Percentiles rank a stretch among this genome's conserved stretches.
These are phyloP conservation scores for Saccharomyces hybrid DNA, from an alignment of 1,139 yeast genomes.

Conservation along the genomic window DNA sequence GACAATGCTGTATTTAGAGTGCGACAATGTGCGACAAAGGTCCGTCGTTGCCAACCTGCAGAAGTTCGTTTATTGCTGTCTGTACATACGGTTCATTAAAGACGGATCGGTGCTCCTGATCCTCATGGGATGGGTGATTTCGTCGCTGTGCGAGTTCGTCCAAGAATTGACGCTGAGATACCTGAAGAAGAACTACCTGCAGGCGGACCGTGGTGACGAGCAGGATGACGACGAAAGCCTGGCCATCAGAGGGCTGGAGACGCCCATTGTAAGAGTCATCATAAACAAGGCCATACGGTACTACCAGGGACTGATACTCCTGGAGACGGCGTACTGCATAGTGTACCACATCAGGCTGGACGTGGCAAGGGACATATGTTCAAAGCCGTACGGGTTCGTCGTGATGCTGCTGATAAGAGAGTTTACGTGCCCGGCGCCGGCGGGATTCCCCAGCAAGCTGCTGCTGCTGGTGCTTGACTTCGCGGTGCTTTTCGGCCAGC, in stretches of 20 bases:
- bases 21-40: not conserved
- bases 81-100: not conserved
- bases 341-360: conserved; percentile 2
- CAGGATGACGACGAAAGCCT: not conserved
- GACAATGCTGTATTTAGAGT: not conserved
- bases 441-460: not conserved
- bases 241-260: not conserved
- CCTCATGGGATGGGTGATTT: not conserved
- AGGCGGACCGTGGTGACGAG: not conserved
- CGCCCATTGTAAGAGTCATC: conserved; percentile 1
- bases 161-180: not conserved
- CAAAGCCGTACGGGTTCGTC: not conserved
- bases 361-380: not conserved
- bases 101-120: not conserved
- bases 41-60: not conserved
- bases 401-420: not conserved
- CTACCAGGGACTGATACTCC: not conserved
- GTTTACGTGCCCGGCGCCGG: not conserved
- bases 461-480: not conserved
- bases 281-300: conserved; percentile 1
- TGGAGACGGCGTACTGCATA: conserved; percentile 1
- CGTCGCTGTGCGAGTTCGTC: not conserved
- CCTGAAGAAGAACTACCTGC: not conserved
- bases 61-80: not conserved
- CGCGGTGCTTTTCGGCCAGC: not conserved